These are phyloP conservation scores for Phlyctochytrium bullatum DNA, from an alignment of 192 early-diverging fungal species.

Conservation along the genomic window DNA sequence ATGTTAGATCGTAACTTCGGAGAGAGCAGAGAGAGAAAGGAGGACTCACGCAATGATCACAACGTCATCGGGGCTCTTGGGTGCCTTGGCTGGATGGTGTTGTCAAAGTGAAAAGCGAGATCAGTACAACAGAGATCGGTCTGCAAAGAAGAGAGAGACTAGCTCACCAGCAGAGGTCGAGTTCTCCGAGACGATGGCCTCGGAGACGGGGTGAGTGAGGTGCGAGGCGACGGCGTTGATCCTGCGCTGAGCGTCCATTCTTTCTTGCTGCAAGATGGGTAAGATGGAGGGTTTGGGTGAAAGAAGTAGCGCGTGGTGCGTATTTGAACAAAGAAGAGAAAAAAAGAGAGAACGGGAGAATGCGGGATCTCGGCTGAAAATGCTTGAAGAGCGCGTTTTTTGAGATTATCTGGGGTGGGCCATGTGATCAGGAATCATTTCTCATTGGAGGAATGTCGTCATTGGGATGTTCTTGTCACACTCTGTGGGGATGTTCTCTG, in stretches of 20 bases:
- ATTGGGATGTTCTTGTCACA: not conserved
- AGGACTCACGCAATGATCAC: constrained; percentile 70
- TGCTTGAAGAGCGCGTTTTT: not conserved
- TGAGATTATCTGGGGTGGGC: too few relatives aligned
- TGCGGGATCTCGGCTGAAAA: not conserved
- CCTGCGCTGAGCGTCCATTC: not conserved
- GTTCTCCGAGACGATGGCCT: constrained; percentile 4
- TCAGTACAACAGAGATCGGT: not conserved
- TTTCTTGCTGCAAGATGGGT: not conserved
- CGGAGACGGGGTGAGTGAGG: not conserved
- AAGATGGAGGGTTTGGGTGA: too few relatives aligned
- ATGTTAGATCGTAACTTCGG: not conserved
- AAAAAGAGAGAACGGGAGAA: not conserved
- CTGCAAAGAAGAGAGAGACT: not conserved
- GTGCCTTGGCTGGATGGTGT: constrained; percentile 29
- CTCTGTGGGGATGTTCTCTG: not conserved
- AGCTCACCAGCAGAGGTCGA: not conserved
- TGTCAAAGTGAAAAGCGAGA: not conserved
- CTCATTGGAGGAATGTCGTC: not conserved
- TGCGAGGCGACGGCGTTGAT: constrained; percentile 7
- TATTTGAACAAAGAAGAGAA: not conserved
- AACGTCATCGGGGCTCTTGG: constrained; percentile 84
- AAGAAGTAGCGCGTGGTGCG: too few relatives aligned
- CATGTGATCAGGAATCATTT: not conserved
- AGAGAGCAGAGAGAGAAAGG: not conserved